phyloP scores from a whole-genome alignment of 139 green algal genomes.

The Marvania coccoides region DNA sequence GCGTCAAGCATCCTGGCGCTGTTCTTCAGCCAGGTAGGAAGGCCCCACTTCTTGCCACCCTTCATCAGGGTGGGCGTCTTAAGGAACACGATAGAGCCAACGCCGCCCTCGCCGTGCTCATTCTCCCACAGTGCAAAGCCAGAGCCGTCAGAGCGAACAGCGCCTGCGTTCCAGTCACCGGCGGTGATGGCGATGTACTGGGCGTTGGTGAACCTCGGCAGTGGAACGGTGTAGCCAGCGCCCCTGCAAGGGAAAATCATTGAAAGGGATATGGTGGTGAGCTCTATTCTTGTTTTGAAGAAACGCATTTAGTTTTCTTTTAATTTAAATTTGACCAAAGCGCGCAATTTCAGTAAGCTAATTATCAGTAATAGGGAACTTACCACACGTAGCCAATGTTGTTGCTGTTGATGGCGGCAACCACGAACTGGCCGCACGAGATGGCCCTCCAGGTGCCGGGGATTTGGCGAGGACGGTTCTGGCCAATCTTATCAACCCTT shows the following conservation, averaged over 20 bases:
- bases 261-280: no score
- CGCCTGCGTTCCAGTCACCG: neutral
- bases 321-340: no score
- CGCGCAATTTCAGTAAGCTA: no score
- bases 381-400: neutral
- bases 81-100: neutral
- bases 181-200: neutral
- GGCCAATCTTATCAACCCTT: neutral
- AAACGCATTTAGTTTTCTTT: no score
- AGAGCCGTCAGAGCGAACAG: neutral
- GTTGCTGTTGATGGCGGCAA: neutral
- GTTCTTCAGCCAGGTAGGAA: no score
- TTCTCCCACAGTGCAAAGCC: neutral
- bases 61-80: neutral
- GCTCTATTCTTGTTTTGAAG: no score
- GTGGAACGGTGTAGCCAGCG: neutral
- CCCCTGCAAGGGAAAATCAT: no score
- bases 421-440: neutral
- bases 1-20: no score
- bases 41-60: neutral
- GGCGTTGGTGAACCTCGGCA: neutral
- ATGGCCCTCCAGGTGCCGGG: neutral
- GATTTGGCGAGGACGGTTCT: neutral
- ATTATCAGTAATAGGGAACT: no score
- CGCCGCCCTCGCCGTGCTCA: neutral